Conservation (phyloP, 495 filamentous ascomycete species). For the Aspergillus steynii region DNA sequence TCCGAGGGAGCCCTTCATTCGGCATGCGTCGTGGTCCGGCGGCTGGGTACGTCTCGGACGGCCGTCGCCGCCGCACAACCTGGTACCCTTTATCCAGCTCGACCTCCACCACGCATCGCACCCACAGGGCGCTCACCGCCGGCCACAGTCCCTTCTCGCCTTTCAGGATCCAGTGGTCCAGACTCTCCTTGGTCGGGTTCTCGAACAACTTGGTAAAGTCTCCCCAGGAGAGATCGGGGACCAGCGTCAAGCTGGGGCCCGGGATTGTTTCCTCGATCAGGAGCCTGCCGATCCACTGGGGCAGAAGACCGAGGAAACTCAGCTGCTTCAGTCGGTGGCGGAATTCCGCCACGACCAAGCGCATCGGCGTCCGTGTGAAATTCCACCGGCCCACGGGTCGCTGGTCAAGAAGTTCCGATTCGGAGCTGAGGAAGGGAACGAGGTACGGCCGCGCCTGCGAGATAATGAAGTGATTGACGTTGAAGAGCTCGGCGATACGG, state of each 20-base stretch:
- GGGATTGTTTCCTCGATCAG: constrained; percentile 88
- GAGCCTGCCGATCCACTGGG: constrained; percentile 67
- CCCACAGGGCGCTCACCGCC: constrained; percentile 76
- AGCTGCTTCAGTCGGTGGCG: constrained; percentile 82
- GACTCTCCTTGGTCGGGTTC: constrained; percentile 69
- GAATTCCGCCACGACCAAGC: constrained; percentile 72
- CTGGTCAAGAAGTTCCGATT: constrained; percentile 73
- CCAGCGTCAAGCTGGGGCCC: constrained; percentile 75
- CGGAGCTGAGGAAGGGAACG: constrained; percentile 80
- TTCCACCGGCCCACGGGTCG: constrained; percentile 59
- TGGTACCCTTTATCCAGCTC: constrained; percentile 85
- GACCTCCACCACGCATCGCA: constrained; percentile 84
- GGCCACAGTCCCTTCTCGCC: constrained; percentile 93
- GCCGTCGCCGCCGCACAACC: constrained; percentile 62
- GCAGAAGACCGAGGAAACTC: constrained; percentile 73
- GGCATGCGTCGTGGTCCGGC: constrained; percentile 12
- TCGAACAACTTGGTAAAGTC: constrained; percentile 80
- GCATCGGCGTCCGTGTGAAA: constrained; percentile 61
- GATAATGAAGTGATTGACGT: constrained; percentile 97
- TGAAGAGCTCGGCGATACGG: constrained; percentile 88
- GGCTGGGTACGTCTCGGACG: constrained; percentile 30
- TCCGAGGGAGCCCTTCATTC: constrained; percentile 34
- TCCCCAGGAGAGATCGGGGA: constrained; percentile 69
- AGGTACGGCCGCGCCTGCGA: constrained; percentile 95
- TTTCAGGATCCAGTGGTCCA: constrained; percentile 82